Base-by-base conservation (phyloP, 2,329 filamentous ascomycete genomes). In the Magnaporthales sp. region DNA sequence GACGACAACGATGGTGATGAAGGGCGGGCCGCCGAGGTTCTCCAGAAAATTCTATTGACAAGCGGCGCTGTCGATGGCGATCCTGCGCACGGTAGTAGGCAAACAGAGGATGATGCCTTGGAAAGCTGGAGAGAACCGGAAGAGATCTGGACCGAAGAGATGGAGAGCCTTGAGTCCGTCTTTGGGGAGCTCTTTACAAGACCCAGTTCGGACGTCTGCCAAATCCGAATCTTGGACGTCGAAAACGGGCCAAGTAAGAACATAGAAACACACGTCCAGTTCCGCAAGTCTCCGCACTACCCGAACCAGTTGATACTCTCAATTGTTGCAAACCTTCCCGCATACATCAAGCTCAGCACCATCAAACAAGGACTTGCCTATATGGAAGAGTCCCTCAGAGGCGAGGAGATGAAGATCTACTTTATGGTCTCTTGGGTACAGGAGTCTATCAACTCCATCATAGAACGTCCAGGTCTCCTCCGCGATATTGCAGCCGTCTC, bases 381-480 rank as follows among this genome's bases (percentile, higher is more conserved):
- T 74, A 88, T 93, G 2, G 80, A 86, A 64, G 84, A 88, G 64
- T 87, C 88, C 30, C 83, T 96, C 31, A 79, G 89, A 15, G 94
- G 92, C 27, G 92, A 96, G 74, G 91, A 92, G 54, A 97, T 96
- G 90, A 88, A 87, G 74, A 86, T 97, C 13, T 98, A 93, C 77
- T 91, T 91, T 70, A 83, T 96, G 13, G 85, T 94, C 65, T 93
- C 97, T 77, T 98, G 94, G 93, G 79, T 98, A 4, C 93, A 98
- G 75, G 87, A 91, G 69, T 89, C 93, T 70, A 87, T 96, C 69
- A 89, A 92, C 67, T 79, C 79, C n/a, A 91, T 98, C 67, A 89
- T 97, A 66, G 89, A 93, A 68, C 86, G 90, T 67, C 95, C 95
- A 0, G 95, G 94, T 1, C 90, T 86, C 69, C 82, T 99, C 54